Base-by-base conservation (phyloP, 306 rosid genomes). In the Fragaria ananassa region DNA sequence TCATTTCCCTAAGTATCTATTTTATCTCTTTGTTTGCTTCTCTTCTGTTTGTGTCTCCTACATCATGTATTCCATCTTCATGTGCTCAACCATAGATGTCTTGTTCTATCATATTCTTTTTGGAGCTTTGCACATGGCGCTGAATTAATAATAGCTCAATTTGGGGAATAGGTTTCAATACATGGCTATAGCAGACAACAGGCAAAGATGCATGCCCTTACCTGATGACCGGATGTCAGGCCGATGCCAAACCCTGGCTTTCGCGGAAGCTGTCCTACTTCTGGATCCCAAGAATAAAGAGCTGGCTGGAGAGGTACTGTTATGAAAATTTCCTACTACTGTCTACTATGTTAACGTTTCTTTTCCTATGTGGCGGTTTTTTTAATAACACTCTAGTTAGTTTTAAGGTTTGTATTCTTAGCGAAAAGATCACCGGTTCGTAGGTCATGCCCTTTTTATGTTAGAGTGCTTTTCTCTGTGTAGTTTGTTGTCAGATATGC, bases 151-250 rank as follows among this genome's bases (percentile, higher is more conserved):
- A 5, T 44, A 34, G 61, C 12, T 35, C 60, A 21, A 21, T 35
- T 69, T 80, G 66, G 64, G 51, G n/a, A 45, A 69, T 66, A 85
- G 89, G 81, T 85, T 85, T 72, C 86, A 83, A 44, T 85, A 88
- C 87, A 80, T 85, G 88, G 81, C 83, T 60, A 49, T 87, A 74
- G 75, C 78, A 54, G 85, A 83, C 82, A 80, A 79, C 71, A 68
- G 78, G 45, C 83, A 85, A 61, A 85, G 86, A 70, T 71, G n/a
- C 67, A 79, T 85, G 85, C 86, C 89, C 31, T 76, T 82, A 58
- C 89, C 86, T 57, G 89, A 85, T 70, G 89, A 82, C 21, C 78
- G 89, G 61, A 58, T 74, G 68, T 19, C 77, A 44, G 82, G 79
- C 27, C 73, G 81, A 63, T 79, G 89, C 76, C 89, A 85, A 71